Conservation (phyloP, 2,329 filamentous ascomycete genomes). For the Curvularia spicifera region DNA sequence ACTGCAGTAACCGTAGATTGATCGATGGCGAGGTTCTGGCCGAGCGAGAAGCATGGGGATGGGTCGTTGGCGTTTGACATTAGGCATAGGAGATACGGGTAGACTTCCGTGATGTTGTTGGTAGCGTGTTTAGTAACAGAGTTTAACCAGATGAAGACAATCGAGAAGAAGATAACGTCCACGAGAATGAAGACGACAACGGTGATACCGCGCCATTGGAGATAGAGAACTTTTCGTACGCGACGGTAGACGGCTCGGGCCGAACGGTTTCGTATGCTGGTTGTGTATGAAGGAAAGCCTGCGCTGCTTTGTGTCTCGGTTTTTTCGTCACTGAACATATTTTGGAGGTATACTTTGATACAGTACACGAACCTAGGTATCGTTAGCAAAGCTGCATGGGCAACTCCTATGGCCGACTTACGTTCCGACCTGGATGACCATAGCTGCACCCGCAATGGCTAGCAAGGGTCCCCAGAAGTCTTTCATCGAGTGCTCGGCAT, state of each 20-base stretch:
- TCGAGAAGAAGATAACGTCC: conserved; percentile 92
- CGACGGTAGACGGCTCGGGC: conserved; percentile 88
- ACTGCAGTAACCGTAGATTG: conserved; percentile 81
- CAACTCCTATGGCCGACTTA: conserved; percentile 57
- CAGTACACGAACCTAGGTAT: conserved; percentile 70
- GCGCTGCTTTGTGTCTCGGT: conserved; percentile 69
- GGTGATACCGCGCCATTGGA: conserved; percentile 93
- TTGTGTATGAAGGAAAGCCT: conserved; percentile 69
- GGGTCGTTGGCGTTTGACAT: conserved; percentile 64
- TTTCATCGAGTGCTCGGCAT: conserved; percentile 80
- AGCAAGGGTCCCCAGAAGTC: conserved; percentile 92
- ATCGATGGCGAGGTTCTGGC: conserved; percentile 69
- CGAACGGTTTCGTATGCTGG: conserved; percentile 78
- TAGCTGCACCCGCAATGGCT: conserved; percentile 75
- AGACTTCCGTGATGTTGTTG: conserved; percentile 62
- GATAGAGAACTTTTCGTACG: conserved; percentile 81
- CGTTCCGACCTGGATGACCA: conserved; percentile 82
- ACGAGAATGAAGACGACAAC: conserved; percentile 88
- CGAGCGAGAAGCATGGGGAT: conserved; percentile 67
- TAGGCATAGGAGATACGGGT: conserved; percentile 77
- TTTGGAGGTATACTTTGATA: conserved; percentile 90
- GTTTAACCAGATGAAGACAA: conserved; percentile 87
- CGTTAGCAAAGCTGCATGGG: conserved; percentile 20
- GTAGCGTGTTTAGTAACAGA: conserved; percentile 63
- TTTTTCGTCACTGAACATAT: conserved; percentile 73